These are phyloP conservation scores for Pleurotus eryngii DNA, from an alignment of 768 basidiomycete genomes.

Conservation along the genomic window DNA sequence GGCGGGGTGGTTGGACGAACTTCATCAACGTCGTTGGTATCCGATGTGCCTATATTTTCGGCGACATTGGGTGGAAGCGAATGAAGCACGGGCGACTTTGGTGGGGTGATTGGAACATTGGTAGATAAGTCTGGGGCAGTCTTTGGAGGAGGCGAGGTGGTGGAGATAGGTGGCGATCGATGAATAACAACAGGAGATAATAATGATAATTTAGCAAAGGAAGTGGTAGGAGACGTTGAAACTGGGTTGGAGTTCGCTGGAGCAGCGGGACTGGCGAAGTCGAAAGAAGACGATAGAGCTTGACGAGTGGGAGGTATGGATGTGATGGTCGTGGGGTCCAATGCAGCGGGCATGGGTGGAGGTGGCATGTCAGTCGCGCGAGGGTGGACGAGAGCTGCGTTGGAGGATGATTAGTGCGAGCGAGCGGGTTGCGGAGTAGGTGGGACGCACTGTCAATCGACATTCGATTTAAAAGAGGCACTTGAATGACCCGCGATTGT, in stretches of 20 bases:
- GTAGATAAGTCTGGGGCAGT: neutral
- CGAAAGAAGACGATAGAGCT: constrained; percentile 10
- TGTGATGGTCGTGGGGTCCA: constrained; percentile 34
- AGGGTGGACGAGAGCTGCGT: neutral
- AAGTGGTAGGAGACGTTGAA: constrained; percentile 38
- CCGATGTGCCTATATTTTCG: no score
- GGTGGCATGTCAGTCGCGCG: constrained; percentile 40
- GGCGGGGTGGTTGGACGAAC: neutral
- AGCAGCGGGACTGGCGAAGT: constrained; percentile 5
- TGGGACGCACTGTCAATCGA: neutral
- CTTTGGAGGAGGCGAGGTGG: neutral
- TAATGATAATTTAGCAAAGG: constrained; percentile 51
- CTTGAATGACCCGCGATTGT: no score
- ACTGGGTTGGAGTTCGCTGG: neutral
- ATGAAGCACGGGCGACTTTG: no score
- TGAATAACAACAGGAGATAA: constrained; percentile 32
- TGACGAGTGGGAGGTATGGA: constrained; percentile 19
- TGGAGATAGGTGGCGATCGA: neutral
- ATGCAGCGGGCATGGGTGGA: constrained; percentile 43
- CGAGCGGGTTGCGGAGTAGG: neutral
- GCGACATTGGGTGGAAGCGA: no score
- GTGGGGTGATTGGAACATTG: constrained; percentile 4
- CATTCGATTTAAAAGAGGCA: neutral
- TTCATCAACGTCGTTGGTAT: neutral
- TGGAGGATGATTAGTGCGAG: constrained; percentile 16